These are phyloP conservation scores for Trifolium dubium DNA, from an alignment of 306 rosid genomes.

Conservation along the genomic window DNA sequence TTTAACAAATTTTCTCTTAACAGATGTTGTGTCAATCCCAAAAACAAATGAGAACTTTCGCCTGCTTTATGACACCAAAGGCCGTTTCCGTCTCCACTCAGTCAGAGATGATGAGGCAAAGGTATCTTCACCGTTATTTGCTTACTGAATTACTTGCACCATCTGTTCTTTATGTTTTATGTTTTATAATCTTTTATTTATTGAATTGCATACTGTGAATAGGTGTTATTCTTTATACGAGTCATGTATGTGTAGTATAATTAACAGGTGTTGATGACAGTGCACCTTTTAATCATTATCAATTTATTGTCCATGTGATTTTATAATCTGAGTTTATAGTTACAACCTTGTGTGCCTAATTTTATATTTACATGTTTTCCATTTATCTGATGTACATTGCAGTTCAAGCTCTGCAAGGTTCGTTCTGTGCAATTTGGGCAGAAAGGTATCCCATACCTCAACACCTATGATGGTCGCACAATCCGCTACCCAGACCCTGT, in stretches of 20 bases:
- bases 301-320: background rate
- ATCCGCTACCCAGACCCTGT: constrained; percentile 89
- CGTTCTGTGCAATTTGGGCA: constrained; percentile 86
- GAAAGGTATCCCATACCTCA: constrained; percentile 75
- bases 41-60: constrained; percentile 76
- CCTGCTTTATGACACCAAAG: constrained; percentile 50
- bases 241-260: background rate
- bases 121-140: constrained; percentile 45
- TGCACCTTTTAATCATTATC: background rate
- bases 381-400: constrained; percentile 27
- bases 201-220: background rate
- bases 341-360: background rate
- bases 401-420: constrained; percentile 83
- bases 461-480: constrained; percentile 86
- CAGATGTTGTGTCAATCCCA: constrained; percentile 81
- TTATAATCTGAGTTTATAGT: background rate
- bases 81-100: constrained; percentile 69
- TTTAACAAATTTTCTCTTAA: background rate
- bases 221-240: background rate
- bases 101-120: constrained; percentile 83
- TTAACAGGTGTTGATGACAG: background rate
- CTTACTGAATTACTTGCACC: background rate
- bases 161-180: background rate
- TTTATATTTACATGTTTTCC: background rate
- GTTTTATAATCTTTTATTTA: background rate